These are phyloP conservation scores for Stagonosporopsis rhizophila DNA, from an alignment of 2,329 filamentous ascomycete species.

Conservation along the genomic window DNA sequence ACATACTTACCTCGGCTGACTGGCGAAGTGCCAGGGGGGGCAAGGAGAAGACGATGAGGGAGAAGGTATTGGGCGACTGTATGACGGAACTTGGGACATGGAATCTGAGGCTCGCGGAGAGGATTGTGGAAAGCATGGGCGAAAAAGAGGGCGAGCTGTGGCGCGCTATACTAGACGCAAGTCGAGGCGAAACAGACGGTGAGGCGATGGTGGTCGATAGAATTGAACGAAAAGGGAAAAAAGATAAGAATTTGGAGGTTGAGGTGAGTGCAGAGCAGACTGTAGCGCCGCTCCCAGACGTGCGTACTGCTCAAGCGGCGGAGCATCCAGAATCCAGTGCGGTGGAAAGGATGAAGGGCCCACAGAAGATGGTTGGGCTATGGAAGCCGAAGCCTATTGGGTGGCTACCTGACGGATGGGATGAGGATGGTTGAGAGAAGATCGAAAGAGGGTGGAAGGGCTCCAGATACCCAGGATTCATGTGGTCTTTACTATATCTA, in stretches of 20 bases:
- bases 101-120: slow-evolving; percentile 47
- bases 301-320: background rate
- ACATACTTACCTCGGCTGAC: slow-evolving; percentile 52
- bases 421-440: slow-evolving; percentile 24
- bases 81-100: slow-evolving; percentile 49
- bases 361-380: slow-evolving; percentile 40
- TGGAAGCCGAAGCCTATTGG: slow-evolving; percentile 46
- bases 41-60: slow-evolving; percentile 14
- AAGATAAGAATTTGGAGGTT: background rate
- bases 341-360: slow-evolving; percentile 29
- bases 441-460: background rate
- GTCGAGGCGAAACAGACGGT: slow-evolving; percentile 18
- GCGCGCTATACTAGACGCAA: slow-evolving; percentile 43
- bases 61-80: slow-evolving; percentile 33
- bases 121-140: slow-evolving; percentile 36
- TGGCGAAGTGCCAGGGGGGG: slow-evolving; percentile 43
- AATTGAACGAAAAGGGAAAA: slow-evolving; percentile 1
- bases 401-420: slow-evolving; percentile 34
- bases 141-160: slow-evolving; percentile 22
- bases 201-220: slow-evolving; percentile 18
- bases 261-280: background rate
- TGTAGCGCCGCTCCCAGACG: background rate
- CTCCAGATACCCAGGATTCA: background rate
- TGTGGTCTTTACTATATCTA: background rate
- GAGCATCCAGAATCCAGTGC: background rate